Percentiles rank a stretch among this genome's conserved stretches.
Evolutionary conservation across 371 early-diverging fungal species (phyloP).

Genomic region (Blakeslea trispora): DNA sequence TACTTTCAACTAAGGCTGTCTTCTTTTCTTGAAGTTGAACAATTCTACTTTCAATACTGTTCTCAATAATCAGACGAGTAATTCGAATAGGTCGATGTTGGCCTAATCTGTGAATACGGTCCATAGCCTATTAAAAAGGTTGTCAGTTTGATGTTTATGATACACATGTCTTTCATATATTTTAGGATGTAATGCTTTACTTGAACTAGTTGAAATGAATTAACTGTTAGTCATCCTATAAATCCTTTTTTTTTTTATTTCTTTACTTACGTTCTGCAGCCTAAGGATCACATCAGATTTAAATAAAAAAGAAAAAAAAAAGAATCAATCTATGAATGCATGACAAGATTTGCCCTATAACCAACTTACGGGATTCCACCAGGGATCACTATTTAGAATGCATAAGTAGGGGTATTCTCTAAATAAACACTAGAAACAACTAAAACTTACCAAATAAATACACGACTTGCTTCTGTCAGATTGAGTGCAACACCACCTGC

Average conservation of each 20-base stretch:
- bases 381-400: slow-evolving; percentile 75
- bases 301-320: not conserved
- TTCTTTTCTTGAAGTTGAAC: slow-evolving; percentile 95
- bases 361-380: slow-evolving; percentile 94
- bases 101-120: slow-evolving; percentile 91
- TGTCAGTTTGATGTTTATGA: slow-evolving; percentile 1
- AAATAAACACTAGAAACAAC: no score
- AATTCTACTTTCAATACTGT: slow-evolving; percentile 95
- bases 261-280: slow-evolving; percentile 48
- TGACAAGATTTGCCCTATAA: no score
- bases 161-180: no score
- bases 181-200: no score
- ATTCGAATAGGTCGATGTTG: slow-evolving; percentile 89
- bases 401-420: no score
- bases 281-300: slow-evolving; percentile 5
- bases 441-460: slow-evolving; percentile 70
- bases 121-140: slow-evolving; percentile 80
- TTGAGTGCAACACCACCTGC: slow-evolving; percentile 98
- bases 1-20: slow-evolving; percentile 85
- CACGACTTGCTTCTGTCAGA: slow-evolving; percentile 91
- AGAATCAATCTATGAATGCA: no score
- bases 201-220: slow-evolving; percentile 28
- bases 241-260: not conserved
- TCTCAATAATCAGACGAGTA: slow-evolving; percentile 89
- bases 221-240: not conserved